These are phyloP conservation scores for Podospora didyma DNA, from an alignment of 495 filamentous ascomycete species.

Conservation along the genomic window DNA sequence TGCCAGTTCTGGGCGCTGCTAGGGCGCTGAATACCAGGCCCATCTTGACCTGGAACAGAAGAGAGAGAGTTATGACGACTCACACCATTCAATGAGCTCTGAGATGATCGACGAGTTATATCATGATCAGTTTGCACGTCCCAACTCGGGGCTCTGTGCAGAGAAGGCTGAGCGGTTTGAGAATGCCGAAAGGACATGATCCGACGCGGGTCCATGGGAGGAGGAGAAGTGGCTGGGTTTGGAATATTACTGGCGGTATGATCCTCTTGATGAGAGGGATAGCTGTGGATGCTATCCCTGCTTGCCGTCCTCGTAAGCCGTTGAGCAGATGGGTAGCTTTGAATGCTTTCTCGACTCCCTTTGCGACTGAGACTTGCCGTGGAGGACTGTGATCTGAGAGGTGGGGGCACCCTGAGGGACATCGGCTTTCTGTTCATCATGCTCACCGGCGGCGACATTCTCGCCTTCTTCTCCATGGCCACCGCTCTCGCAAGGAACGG, in stretches of 20 bases:
- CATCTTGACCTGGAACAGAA: conserved; percentile 19
- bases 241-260: conserved; percentile 3
- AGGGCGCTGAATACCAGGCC: conserved; percentile 15
- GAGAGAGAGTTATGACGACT: conserved; percentile 28
- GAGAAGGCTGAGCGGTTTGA: conserved; percentile 4
- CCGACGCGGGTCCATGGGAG: conserved; percentile 24
- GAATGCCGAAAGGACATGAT: conserved; percentile 20
- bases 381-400: conserved; percentile 36
- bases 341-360: conserved; percentile 33
- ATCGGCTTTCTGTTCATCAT: conserved; percentile 29
- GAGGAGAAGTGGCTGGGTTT: conserved; percentile 9
- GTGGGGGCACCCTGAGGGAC: conserved; percentile 37
- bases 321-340: conserved; percentile 21
- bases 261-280: conserved; percentile 19
- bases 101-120: conserved; percentile 23
- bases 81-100: conserved; percentile 24
- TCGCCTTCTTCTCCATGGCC: conserved; percentile 18
- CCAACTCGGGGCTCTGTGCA: conserved; percentile 21
- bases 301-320: conserved; percentile 24
- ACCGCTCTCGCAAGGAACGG: conserved; percentile 21
- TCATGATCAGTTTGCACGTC: conserved; percentile 30
- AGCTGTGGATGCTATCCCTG: conserved; percentile 30
- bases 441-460: conserved; percentile 29
- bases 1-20: conserved; percentile 24
- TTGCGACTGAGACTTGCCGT: conserved; percentile 25